A percentile compares a stretch with the other conserved stretches of the same genome.
Conservation (phyloP, 2,329 filamentous ascomycete genomes). For the Aureobasidium vineae region DNA sequence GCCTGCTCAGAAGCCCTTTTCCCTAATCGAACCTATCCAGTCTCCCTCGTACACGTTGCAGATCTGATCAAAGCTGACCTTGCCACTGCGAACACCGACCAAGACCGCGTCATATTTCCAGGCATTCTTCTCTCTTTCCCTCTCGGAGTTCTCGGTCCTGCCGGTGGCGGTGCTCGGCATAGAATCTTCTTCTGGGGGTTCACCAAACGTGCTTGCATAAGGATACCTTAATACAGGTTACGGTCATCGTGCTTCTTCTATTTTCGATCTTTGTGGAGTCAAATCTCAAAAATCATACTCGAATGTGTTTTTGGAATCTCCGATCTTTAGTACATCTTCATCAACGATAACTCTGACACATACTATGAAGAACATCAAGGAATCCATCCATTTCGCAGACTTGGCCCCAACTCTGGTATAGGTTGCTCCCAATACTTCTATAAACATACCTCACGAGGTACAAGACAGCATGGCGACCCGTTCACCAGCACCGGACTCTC, state of each 20-base stretch:
- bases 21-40: constrained; percentile 8
- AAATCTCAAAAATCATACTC: not conserved
- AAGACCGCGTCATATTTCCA: constrained; percentile 4
- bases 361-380: constrained; percentile 12
- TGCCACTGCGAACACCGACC: constrained; percentile 11
- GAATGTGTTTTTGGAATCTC: constrained; percentile 5
- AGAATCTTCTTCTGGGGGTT: not conserved
- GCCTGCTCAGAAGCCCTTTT: constrained; percentile 17
- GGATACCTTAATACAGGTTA: constrained; percentile 10
- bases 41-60: constrained; percentile 23
- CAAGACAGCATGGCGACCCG: constrained; percentile 8
- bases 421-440: not conserved
- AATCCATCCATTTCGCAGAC: not conserved
- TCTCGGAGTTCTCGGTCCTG: constrained; percentile 1
- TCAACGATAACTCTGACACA: not conserved
- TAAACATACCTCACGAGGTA: not conserved
- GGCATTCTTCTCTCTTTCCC: not conserved
- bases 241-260: constrained; percentile 15
- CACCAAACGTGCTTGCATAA: constrained; percentile 25
- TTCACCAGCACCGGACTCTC: not conserved
- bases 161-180: constrained; percentile 21
- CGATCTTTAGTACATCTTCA: constrained; percentile 6
- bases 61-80: constrained; percentile 13
- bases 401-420: constrained; percentile 7
- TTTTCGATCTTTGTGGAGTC: constrained; percentile 25